Conservation (phyloP, 1,284 basidiomycete genomes). For the Chalciporus sp. region DNA sequence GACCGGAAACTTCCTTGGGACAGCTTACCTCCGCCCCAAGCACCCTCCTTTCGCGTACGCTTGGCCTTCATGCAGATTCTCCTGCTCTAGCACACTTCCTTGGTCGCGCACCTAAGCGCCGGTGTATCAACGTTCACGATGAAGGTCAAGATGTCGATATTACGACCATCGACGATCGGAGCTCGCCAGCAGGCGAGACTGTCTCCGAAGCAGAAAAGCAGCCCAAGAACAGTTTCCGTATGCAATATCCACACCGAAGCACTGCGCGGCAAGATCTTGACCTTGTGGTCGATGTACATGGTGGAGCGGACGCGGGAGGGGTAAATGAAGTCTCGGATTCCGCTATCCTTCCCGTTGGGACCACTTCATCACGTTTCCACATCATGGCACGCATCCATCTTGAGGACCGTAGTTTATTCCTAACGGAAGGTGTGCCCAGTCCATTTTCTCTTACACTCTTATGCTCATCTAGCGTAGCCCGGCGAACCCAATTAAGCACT, state of each 20-base stretch:
- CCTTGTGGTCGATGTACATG: conserved; percentile 18
- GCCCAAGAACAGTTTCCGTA: conserved; percentile 37
- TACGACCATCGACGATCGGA: conserved; percentile 1
- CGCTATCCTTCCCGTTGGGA: conserved; percentile 19
- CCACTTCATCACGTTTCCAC: conserved; percentile 59
- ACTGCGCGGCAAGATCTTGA: conserved; percentile 40
- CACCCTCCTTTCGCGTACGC: conserved; percentile 56
- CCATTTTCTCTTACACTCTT: neutral
- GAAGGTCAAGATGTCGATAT: conserved; percentile 48
- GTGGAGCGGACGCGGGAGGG: neutral
- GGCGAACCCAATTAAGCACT: conserved; percentile 37
- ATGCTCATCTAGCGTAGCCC: conserved; percentile 38
- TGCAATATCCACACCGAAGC: conserved; percentile 50
- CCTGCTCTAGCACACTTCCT: conserved; percentile 73
- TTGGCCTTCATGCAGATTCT: conserved; percentile 70
- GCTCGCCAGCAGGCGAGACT: conserved; percentile 1
- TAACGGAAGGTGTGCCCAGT: conserved; percentile 50
- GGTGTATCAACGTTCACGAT: conserved; percentile 56
- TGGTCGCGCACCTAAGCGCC: conserved; percentile 57
- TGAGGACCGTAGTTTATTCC: conserved; percentile 64
- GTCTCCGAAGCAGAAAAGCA: conserved; percentile 8
- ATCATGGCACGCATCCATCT: conserved; percentile 63
- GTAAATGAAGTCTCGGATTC: conserved; percentile 2
- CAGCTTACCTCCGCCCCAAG: conserved; percentile 18
- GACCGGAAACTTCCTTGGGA: conserved; percentile 7